Evolutionary conservation across 2,329 filamentous ascomycete species (phyloP).

Genomic region (Dendryphion nanum): DNA sequence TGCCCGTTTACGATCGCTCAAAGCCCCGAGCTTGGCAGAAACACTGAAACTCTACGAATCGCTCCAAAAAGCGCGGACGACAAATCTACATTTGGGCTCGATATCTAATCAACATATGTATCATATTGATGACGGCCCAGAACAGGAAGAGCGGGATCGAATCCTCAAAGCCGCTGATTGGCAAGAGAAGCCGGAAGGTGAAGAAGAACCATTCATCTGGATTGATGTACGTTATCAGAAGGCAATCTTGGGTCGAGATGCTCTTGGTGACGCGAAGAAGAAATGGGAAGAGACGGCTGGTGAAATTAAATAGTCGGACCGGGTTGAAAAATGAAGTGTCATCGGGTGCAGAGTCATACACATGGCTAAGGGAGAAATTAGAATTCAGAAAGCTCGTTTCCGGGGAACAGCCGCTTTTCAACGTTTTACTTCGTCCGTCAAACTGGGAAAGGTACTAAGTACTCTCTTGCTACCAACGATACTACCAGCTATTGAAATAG

Average conservation of each 20-base stretch:
- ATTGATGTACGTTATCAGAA: conserved; percentile 12
- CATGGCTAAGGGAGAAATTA: no score
- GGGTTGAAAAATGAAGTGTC: no score
- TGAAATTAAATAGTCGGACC: no score
- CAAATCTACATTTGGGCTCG: conserved; percentile 3
- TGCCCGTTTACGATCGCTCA: neutral
- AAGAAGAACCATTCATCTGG: conserved; percentile 8
- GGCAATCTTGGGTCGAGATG: conserved; percentile 6
- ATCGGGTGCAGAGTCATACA: no score
- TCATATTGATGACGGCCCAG: conserved; percentile 11
- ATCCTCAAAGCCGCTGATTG: conserved; percentile 7
- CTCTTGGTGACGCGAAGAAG: conserved; percentile 7
- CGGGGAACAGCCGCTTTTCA: no score
- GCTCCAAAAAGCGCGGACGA: conserved; percentile 10
- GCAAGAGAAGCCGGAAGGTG: conserved; percentile 2
- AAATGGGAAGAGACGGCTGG: no score
- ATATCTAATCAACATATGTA: conserved; percentile 11
- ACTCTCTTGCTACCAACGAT: no score
- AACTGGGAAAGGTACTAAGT: no score
- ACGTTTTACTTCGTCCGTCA: no score
- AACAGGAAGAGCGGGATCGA: conserved; percentile 10
- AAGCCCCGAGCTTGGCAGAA: conserved; percentile 2
- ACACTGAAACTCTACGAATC: conserved; percentile 10
- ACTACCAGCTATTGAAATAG: no score
- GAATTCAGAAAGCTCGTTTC: no score